Percentiles rank a stretch among this genome's conserved stretches.
These are phyloP conservation scores for Pseudocercospora eumusae DNA, from an alignment of 2,329 filamentous ascomycete species.

Conservation along the genomic window DNA sequence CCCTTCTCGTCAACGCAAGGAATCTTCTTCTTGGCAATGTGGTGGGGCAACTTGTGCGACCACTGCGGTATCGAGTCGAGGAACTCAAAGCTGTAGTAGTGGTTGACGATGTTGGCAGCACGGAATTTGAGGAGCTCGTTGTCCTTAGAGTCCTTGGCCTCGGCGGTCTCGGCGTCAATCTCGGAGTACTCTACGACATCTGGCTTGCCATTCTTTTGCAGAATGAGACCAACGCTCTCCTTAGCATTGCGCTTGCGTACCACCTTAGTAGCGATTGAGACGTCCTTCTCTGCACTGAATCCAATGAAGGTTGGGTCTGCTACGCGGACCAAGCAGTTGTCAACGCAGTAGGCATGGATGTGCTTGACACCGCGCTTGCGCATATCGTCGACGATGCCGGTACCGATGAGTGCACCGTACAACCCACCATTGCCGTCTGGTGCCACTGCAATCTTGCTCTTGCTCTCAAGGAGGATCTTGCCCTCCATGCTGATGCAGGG, in stretches of 20 bases:
- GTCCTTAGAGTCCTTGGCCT: slow-evolving; percentile 82
- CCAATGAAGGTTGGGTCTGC: slow-evolving; percentile 95
- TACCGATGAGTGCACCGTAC: slow-evolving; percentile 84
- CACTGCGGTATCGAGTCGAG: slow-evolving; percentile 86
- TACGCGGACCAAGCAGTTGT: slow-evolving; percentile 99
- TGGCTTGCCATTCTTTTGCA: slow-evolving; percentile 92
- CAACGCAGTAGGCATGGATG: slow-evolving; percentile 96
- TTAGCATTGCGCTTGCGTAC: slow-evolving; percentile 96
- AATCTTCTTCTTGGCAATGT: slow-evolving; percentile 98
- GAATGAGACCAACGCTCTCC: slow-evolving; percentile 91
- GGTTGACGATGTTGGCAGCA: slow-evolving; percentile 98
- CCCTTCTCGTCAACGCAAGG: slow-evolving; percentile 75
- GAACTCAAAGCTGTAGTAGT: slow-evolving; percentile 97
- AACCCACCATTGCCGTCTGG: slow-evolving; percentile 97
- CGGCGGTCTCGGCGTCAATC: slow-evolving; percentile 65
- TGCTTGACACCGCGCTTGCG: slow-evolving; percentile 85
- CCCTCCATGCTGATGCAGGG: slow-evolving; percentile 97
- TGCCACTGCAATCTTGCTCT: slow-evolving; percentile 87
- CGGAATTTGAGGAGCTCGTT: slow-evolving; percentile 86
- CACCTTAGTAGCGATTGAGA: slow-evolving; percentile 98
- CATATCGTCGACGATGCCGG: slow-evolving; percentile 84
- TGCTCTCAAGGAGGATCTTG: slow-evolving; percentile 91
- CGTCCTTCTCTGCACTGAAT: slow-evolving; percentile 81
- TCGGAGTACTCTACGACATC: slow-evolving; percentile 99
- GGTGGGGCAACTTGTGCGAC: slow-evolving; percentile 84